phyloP scores from a whole-genome alignment of 2,329 filamentous ascomycete species.

The Uncinocarpus reesii region DNA sequence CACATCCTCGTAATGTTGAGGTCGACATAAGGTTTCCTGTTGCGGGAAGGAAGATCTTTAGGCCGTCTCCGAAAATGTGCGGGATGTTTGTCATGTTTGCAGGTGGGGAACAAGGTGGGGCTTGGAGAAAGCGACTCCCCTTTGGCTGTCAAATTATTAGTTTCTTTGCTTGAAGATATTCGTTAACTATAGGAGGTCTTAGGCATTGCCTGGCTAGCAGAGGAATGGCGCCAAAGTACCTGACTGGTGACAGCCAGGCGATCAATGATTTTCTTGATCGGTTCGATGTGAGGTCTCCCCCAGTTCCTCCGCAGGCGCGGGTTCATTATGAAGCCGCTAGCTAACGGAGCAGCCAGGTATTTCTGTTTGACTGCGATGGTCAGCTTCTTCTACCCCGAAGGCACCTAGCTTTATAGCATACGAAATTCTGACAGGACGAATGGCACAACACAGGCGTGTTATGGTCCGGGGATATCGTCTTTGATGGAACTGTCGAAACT shows the following conservation, averaged over 20 bases:
- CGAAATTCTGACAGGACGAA: constrained; percentile 16
- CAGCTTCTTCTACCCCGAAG: constrained; percentile 23
- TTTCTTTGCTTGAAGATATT: too few species aligned
- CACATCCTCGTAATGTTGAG: too few species aligned
- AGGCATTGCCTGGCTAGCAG: too few species aligned
- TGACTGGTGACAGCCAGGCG: constrained; percentile 67
- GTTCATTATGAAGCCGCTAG: background rate
- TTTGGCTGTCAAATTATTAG: too few species aligned
- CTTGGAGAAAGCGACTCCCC: too few species aligned
- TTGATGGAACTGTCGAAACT: constrained; percentile 74
- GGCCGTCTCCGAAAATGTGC: too few species aligned
- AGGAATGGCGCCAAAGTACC: constrained; percentile 43
- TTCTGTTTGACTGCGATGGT: constrained; percentile 97
- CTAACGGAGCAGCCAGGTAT: constrained; percentile 51
- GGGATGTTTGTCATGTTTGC: too few species aligned
- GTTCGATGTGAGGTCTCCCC: constrained; percentile 65
- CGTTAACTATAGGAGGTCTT: too few species aligned
- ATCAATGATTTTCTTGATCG: constrained; percentile 76
- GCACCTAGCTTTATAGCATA: background rate
- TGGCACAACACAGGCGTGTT: constrained; percentile 64
- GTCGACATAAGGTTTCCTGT: too few species aligned
- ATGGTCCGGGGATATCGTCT: constrained; percentile 90
- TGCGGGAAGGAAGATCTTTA: too few species aligned
- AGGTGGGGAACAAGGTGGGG: too few species aligned
- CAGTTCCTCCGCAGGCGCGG: background rate